Percentiles rank a stretch among this genome's conserved stretches.
Conservation (phyloP, 140 eudicot genomes). For the Oenanthe javanica region DNA sequence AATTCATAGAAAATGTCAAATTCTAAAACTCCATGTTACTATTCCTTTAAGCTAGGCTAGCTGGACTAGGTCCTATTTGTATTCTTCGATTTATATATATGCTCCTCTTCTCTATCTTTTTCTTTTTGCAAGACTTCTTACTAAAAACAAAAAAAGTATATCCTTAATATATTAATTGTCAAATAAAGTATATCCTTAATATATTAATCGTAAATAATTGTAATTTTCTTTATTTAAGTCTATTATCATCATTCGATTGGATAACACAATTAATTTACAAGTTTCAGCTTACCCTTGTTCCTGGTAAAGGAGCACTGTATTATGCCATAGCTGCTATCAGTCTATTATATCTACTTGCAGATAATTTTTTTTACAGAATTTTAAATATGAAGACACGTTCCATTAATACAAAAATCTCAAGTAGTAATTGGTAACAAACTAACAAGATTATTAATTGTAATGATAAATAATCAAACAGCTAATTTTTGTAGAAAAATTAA, state of each 20-base stretch:
- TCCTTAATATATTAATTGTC: background rate
- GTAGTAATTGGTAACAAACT: too few species aligned
- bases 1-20: slow-evolving; percentile 2
- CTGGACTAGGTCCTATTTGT: background rate
- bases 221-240: background rate
- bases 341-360: too few species aligned
- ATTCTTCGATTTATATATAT: background rate
- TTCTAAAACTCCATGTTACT: background rate
- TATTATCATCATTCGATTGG: background rate
- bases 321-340: too few species aligned
- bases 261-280: too few species aligned
- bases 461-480: too few species aligned
- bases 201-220: background rate
- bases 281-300: too few species aligned
- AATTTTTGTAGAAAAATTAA: too few species aligned
- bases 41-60: background rate
- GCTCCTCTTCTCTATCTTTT: background rate
- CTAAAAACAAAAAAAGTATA: slow-evolving; percentile 4
- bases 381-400: too few species aligned
- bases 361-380: too few species aligned
- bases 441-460: too few species aligned
- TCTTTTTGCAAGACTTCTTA: background rate
- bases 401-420: too few species aligned
- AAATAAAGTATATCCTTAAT: background rate
- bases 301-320: too few species aligned